Evolutionary conservation across 257 asterid genomes (phyloP), one percentile per base, ranked within the genome.

Genomic region (Gardenia jasminoides): DNA sequence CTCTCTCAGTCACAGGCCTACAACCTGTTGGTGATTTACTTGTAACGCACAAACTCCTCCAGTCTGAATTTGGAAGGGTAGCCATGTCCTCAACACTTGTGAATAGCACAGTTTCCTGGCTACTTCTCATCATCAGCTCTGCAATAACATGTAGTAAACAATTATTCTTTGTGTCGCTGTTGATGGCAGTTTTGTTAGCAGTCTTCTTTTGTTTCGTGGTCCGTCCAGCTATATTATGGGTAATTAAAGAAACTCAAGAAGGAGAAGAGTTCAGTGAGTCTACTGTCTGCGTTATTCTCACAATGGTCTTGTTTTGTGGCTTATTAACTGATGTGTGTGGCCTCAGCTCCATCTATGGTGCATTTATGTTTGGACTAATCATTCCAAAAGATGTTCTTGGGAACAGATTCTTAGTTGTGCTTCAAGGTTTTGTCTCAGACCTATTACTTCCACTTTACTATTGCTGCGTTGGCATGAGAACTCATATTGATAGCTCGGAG

Each of bases 271-370:
- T 52, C 43, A 82, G 83, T 28, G 81, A 81, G 74, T 61, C 77
- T 6, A 70, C 64, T 13, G 67, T 81, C 41, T 81, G 84, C 70
- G n/a, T 74, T 70, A 70, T 73, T 33, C 80, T 81, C 3, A 50
- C 81, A 8, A 81, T 76, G 81, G 84, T 76, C 31, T 70, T 81
- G 81, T 79, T 69, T 58, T 81, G 81, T 64, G 84, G 84, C n/a
- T 64, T 81, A 41, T 50, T 76, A 19, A 76, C 81, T 0, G 84
- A 81, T 43, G 44, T 71, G 16, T 76, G 80, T 70, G 81, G 84
- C 36, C 74, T 81, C 6, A 81, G 81, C 78, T 76, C 86, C 6
- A 30, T 85, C 67, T 78, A 81, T 19, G 89, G 89, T 31, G 85
- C 89, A 7, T 86, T 84, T 47, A 67, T 86, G 20, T 75, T 84